Evolutionary conservation across 2,329 filamentous ascomycete species (phyloP), one percentile per base, ranked within the genome.

Genomic region (Exophiala alcalophila): DNA sequence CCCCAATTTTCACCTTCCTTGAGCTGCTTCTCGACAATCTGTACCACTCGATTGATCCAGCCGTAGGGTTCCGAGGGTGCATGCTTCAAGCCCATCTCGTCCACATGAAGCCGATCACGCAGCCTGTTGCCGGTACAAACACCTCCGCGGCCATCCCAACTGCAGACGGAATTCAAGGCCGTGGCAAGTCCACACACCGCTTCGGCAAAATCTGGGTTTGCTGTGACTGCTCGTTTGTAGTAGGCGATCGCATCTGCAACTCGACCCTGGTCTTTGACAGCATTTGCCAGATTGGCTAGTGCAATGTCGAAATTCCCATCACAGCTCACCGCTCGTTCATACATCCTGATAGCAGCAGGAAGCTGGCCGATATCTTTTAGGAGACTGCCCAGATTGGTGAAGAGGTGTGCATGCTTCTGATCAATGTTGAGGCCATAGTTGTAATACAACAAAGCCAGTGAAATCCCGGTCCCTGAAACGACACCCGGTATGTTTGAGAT

Each of bases 241-340:
- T 94, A 97, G 18, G 72, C 69, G 47, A 98, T 97, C 1, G 92
- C 92, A 61, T 98, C 92, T 43, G 81, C 85, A 54, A 97, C 87
- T 29, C 86, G 81, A 2, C 92, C 92, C 56, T 94, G 88, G 62
- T 98, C 92, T 64, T 98, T 98, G 54, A 98, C 90, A 6, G 92
- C 92, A 62, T 98, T 98, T 41, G 92, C 92, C 15, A 98, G 74
- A 59, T 98, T 98, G 3, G 92, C 94, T 41, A 98, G 70, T 23
- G 92, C 92, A 59, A 98, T 98, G 59, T 98, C 92, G 59, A 98
- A 98, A 16, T 82, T 86, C n/a, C 81, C 81, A 63, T 98, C 92
- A 61, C 90, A 97, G 3, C 79, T 76, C 10, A 98, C 92, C 8
- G 92, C 92, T 54, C 88, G 83, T 65, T 97, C 89, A 60, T 98